phyloP scores from a whole-genome alignment of 768 basidiomycete species.

The Phlegmacium glaucopus region DNA sequence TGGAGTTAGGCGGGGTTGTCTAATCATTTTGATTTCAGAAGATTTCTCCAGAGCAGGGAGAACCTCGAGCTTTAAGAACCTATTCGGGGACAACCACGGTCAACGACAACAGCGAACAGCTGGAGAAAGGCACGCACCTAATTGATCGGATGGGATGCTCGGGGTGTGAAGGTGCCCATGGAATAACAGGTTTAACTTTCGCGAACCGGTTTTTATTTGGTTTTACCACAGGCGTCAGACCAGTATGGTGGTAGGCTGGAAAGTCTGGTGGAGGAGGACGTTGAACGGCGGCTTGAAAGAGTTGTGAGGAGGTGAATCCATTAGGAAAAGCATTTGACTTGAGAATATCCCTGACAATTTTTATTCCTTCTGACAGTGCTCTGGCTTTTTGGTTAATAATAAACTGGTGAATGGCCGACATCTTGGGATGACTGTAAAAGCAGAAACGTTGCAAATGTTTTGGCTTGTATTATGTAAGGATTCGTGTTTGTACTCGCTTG shows the following conservation, averaged over 20 bases:
- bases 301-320: slow-evolving; percentile 34
- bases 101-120: background rate
- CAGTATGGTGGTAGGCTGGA: slow-evolving; percentile 9
- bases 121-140: slow-evolving; percentile 30
- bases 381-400: slow-evolving; percentile 11
- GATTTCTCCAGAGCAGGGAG: slow-evolving; percentile 42
- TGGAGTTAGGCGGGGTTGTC: slow-evolving; percentile 26
- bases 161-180: slow-evolving; percentile 31
- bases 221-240: background rate
- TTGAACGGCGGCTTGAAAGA: slow-evolving; percentile 33
- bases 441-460: no score
- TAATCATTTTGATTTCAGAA: slow-evolving; percentile 41
- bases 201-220: background rate
- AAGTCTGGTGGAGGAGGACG: slow-evolving; percentile 27
- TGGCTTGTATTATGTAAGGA: no score
- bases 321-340: slow-evolving; percentile 20
- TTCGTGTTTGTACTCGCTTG: no score
- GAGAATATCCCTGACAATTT: slow-evolving; percentile 31
- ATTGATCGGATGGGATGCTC: slow-evolving; percentile 54
- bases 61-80: slow-evolving; percentile 54
- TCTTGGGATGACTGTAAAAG: background rate
- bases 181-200: background rate
- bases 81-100: slow-evolving; percentile 16
- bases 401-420: background rate
- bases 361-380: slow-evolving; percentile 16